These are phyloP conservation scores for Candida rishiriensis DNA, from an alignment of 805 yeast genomes.

Conservation along the genomic window DNA sequence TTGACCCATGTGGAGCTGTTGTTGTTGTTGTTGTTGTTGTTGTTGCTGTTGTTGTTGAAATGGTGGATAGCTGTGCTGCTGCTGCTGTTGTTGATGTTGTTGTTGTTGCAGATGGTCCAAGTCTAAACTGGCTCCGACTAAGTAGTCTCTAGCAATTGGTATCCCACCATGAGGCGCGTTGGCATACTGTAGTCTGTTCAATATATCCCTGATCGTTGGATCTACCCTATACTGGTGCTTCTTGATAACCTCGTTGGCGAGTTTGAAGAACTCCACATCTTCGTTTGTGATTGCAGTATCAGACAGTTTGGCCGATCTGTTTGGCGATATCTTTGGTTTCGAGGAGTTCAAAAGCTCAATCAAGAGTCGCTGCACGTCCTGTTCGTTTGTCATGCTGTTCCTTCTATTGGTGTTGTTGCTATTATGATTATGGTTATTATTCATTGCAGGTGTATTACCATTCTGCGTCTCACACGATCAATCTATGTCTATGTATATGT, in stretches of 20 bases:
- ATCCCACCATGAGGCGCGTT: constrained; percentile 56
- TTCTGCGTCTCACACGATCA: too few relatives aligned
- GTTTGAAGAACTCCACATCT: constrained; percentile 50
- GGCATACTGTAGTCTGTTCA: constrained; percentile 55
- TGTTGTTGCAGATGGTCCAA: background rate
- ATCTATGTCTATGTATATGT: too few relatives aligned
- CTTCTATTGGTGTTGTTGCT: background rate
- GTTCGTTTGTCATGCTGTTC: too few relatives aligned
- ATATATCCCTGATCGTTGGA: constrained; percentile 58
- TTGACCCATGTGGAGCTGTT: background rate
- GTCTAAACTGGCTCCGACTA: constrained; percentile 1
- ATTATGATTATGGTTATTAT: background rate
- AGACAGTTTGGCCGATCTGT: constrained; percentile 15
- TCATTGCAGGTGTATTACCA: too few relatives aligned
- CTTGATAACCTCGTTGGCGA: constrained; percentile 58
- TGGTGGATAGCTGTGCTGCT: too few relatives aligned
- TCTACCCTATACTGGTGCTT: constrained; percentile 43
- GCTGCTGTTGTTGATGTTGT: constrained; percentile 2
- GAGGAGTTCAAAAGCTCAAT: constrained; percentile 26
- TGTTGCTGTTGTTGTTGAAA: background rate
- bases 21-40: constrained; percentile 2
- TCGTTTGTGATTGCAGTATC: constrained; percentile 34
- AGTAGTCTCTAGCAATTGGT: constrained; percentile 26
- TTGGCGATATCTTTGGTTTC: constrained; percentile 23
- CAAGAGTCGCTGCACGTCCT: constrained; percentile 19